Base-by-base conservation (phyloP, 768 basidiomycete genomes). In the Psilocybe cyanescens region DNA sequence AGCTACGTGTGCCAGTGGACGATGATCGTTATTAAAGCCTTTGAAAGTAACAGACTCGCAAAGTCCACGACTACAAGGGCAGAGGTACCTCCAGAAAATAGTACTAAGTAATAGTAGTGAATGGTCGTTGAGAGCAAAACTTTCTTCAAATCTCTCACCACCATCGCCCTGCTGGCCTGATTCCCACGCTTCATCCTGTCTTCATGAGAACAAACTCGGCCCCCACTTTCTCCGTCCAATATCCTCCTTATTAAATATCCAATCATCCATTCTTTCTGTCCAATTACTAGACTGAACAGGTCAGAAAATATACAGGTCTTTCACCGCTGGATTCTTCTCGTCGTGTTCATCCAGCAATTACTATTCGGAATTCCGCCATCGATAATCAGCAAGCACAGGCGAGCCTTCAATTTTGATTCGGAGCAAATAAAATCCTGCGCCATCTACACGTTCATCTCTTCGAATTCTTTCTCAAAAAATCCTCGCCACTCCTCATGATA, bases 11-110 rank as follows among this genome's bases (percentile, higher is more conserved):
- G 59, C 63, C 39, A 59, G 70, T 70, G 70, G 70, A 68, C 67
- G 68, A 65, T 73, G n/a, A 77, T 79, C 78, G 80, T 79, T 72
- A 80, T 72, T 68, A 72, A 65, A 44, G 41, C 41, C 41, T 44
- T 44, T 44, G 41, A n/a, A 66, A 68, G 71, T 69, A 71, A 75
- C 73, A 39, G 63, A 51, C 71, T 44, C 72, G 76, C 71, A 76
- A 76, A 73, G 73, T 78, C 82, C 82, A 80, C 75, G 74, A 81
- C 81, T 80, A 80, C 78, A 81, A 81, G 76, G 75, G 64, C 62
- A 64, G 60, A 64, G 64, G 63, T 45, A 79, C 76, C 78, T 77
- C 80, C 79, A 77, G 80, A 79, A 79, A 69, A 82, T 81, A 82
- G 77, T 77, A 81, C 81, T 81, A 81, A 80, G 80, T 79, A 82